Conservation (phyloP, 2,329 filamentous ascomycete genomes). For the Aspergillus sp. region DNA sequence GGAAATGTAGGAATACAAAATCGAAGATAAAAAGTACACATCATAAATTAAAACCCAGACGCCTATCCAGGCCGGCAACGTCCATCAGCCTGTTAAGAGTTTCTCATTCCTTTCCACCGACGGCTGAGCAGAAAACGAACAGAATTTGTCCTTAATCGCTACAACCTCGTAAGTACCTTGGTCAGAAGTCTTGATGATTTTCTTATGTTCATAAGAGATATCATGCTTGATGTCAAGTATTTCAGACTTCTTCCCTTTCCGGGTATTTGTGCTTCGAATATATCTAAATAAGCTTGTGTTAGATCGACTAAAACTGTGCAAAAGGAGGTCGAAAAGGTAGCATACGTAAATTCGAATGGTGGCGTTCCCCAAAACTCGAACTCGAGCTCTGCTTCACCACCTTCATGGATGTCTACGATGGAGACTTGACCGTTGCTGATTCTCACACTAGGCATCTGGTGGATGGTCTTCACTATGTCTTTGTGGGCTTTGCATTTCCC, state of each 20-base stretch:
- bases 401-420: conserved; percentile 92
- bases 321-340: conserved; percentile 10
- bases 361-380: conserved; percentile 96
- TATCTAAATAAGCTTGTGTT: conserved; percentile 52
- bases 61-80: conserved; percentile 9
- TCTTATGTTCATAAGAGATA: conserved; percentile 74
- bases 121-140: conserved; percentile 77
- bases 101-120: conserved; percentile 49
- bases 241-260: conserved; percentile 71
- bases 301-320: conserved; percentile 5
- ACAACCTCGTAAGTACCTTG: conserved; percentile 98
- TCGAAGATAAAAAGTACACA: conserved; percentile 17
- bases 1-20: conserved; percentile 5
- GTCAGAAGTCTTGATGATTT: conserved; percentile 80
- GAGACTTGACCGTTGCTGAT: conserved; percentile 81
- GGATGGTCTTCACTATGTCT: conserved; percentile 77
- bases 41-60: conserved; percentile 17
- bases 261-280: conserved; percentile 83
- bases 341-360: conserved; percentile 88
- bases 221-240: conserved; percentile 92
- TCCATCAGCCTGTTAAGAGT: conserved; percentile 31
- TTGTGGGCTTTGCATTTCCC: conserved; percentile 77
- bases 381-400: conserved; percentile 85
- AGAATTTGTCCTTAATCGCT: conserved; percentile 90
- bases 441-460: conserved; percentile 86